Conservation (phyloP, 345 rosid species). For the Geranium rotundifolium region DNA sequence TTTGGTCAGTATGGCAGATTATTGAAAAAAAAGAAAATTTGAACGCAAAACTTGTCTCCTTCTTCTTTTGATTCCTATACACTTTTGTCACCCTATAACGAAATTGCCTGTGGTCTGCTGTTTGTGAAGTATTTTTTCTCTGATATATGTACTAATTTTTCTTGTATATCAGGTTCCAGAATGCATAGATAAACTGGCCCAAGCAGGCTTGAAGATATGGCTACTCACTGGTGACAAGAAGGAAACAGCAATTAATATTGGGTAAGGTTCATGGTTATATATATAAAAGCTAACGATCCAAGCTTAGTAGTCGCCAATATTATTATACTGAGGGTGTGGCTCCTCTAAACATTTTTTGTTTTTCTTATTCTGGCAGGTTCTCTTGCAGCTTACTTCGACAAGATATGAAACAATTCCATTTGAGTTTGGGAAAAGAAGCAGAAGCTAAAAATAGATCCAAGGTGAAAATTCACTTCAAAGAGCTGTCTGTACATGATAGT, state of each 20-base stretch:
- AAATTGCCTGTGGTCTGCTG: no score
- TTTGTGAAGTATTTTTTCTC: background rate
- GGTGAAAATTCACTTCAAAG: slow-evolving; percentile 11
- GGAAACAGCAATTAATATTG: slow-evolving; percentile 81
- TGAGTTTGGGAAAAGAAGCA: slow-evolving; percentile 21
- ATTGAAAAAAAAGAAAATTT: no score
- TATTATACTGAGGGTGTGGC: no score
- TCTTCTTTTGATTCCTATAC: no score
- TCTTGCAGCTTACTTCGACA: slow-evolving; percentile 71
- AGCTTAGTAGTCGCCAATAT: no score
- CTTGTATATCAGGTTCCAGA: slow-evolving; percentile 48
- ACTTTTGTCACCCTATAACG: no score
- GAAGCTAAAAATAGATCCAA: slow-evolving; percentile 18
- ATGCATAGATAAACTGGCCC: slow-evolving; percentile 86
- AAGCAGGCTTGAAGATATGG: slow-evolving; percentile 81
- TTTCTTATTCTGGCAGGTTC: slow-evolving; percentile 36
- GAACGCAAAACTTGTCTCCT: no score
- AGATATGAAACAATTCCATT: slow-evolving; percentile 57
- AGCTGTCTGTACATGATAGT: background rate
- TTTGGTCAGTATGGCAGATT: no score
- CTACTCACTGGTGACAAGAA: slow-evolving; percentile 77
- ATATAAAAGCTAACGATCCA: background rate
- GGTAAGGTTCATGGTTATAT: slow-evolving; percentile 24
- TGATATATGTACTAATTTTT: background rate
- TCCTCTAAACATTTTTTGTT: background rate